These are phyloP conservation scores for Penstemon barbatus DNA, from an alignment of 257 asterid genomes.

Conservation along the genomic window DNA sequence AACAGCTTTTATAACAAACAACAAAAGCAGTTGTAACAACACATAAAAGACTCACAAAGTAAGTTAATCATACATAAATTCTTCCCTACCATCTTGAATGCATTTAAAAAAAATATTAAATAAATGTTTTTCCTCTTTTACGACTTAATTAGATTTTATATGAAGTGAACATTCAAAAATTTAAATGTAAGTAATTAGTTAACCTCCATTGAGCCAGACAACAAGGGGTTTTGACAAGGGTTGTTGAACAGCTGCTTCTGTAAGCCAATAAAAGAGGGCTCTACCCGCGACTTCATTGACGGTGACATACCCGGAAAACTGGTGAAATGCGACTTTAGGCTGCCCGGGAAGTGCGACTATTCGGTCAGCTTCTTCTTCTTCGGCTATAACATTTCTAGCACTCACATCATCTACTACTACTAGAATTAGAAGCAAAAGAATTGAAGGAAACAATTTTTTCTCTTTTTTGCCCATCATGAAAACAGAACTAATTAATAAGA, in stretches of 20 bases:
- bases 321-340: constrained; percentile 68
- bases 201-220: constrained; percentile 97
- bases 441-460: not conserved
- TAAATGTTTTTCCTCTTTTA: not conserved
- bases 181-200: not conserved
- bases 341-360: constrained; percentile 81
- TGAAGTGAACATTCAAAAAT: not conserved
- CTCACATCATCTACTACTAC: not conserved
- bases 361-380: constrained; percentile 69
- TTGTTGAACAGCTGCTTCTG: constrained; percentile 66
- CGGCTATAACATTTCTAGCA: not conserved
- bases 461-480: not conserved
- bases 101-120: not conserved
- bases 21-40: not conserved
- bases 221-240: constrained; percentile 68
- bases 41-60: not conserved
- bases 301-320: constrained; percentile 86
- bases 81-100: constrained; percentile 12
- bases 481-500: no score
- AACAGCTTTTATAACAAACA: no score
- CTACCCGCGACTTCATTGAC: constrained; percentile 71
- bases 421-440: constrained; percentile 23
- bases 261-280: constrained; percentile 90
- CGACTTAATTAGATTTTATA: not conserved
- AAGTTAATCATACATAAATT: not conserved